Evolutionary conservation across 495 filamentous ascomycete genomes (phyloP), one percentile per base, ranked within the genome.

Genomic region (Margaritispora aquatica): DNA sequence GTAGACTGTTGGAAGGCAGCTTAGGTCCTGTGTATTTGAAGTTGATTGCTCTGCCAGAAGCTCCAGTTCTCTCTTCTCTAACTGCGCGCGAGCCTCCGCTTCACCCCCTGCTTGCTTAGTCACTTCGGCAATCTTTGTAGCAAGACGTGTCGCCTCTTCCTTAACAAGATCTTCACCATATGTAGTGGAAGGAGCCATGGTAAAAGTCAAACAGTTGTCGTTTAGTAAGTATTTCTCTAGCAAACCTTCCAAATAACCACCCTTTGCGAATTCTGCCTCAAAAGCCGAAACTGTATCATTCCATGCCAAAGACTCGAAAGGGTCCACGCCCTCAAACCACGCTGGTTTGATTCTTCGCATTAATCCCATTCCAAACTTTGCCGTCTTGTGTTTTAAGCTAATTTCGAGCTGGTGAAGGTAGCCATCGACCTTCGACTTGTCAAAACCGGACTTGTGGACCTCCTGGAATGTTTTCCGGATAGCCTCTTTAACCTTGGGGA

Each of bases 291-390:
- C 82, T 1, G 88, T 91, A 38, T 92, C 87, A 66, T 96, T 89
- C 90, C 91, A 97, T 4, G 89, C 86, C 54, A 98, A 74, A 22
- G 89, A 83, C 58, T 94, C 84, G 71, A 98, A 92, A 10, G 94
- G 95, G 70, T 97, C 89, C 13, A 90, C 80, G 15, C 94, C 94
- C 57, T 94, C 94, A 71, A 97, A 96, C 94, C 94, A 98, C 26
- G 85, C 84, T 2, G 90, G 86, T 55, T 94, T 88, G 55, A 96
- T 77, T 48, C 91, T 80, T 63, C 96, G 88, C 77, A 97, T 88
- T 1, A 98, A 74, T 46, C 84, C 84, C 80, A 97, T 88, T 22
- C 94, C 94, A 66, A 98, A 97, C 63, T 88, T 88, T 31, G 94
- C 88, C 0, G 90, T 96, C 73, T 97, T 97, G 72, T 97, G 93